These are phyloP conservation scores for Eimeria zaria DNA, from an alignment of 169 alveolate genomes.

Conservation along the genomic window DNA sequence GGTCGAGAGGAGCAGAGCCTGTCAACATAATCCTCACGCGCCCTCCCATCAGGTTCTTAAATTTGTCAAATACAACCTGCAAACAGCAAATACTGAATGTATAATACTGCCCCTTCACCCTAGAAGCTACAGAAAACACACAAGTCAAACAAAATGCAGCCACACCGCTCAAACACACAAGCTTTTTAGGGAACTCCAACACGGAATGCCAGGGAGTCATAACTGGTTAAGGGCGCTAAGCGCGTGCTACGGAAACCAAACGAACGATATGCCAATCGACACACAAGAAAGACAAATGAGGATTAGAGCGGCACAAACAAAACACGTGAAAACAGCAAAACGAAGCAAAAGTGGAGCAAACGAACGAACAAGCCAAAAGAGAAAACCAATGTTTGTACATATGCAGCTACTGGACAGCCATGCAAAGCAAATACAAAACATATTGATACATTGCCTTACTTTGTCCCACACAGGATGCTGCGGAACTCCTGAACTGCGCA, in stretches of 20 bases:
- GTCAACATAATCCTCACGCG: constrained; percentile 91
- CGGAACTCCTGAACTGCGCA: constrained; percentile 61
- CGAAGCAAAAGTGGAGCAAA: not conserved
- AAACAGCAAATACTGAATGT: not conserved
- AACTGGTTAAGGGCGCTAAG: not conserved
- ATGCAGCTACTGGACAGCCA: not conserved
- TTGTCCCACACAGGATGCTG: constrained; percentile 81
- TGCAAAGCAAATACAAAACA: not conserved
- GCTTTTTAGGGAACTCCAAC: too few relatives aligned
- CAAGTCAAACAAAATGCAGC: not conserved
- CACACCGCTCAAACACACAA: not conserved
- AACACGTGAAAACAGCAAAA: not conserved
- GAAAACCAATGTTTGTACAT: not conserved
- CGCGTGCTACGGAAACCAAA: not conserved
- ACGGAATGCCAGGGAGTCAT: not conserved
- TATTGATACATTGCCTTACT: constrained; percentile 25
- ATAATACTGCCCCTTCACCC: not conserved
- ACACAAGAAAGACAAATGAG: not conserved
- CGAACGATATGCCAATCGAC: not conserved
- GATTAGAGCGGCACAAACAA: not conserved
- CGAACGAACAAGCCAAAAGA: not conserved
- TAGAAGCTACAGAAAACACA: not conserved
- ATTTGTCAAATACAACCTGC: constrained; percentile 90
- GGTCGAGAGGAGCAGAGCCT: constrained; percentile 95
- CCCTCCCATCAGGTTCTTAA: constrained; percentile 91